phyloP scores from a whole-genome alignment of 148 eudicot genomes.

The Nyssa sinensis region DNA sequence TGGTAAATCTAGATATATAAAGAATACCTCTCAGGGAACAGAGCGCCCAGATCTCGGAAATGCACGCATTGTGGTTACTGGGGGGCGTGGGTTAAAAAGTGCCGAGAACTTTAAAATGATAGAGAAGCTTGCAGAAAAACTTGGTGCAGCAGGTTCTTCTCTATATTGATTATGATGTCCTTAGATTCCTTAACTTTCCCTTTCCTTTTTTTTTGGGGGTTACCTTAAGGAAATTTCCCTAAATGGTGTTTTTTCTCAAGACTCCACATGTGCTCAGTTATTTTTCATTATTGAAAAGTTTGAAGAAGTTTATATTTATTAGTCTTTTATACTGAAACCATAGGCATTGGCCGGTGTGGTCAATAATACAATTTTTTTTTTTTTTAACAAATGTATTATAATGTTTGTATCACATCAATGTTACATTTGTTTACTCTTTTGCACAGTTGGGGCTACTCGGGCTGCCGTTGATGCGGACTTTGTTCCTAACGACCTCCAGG shows the following conservation, averaged over 20 bases:
- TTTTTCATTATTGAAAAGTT: not conserved
- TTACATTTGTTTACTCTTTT: slow-evolving; percentile 15
- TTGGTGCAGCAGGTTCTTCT: slow-evolving; percentile 86
- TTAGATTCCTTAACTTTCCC: not conserved
- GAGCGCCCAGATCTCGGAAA: slow-evolving; percentile 96
- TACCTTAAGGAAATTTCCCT: not conserved
- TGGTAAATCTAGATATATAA: slow-evolving; percentile 61
- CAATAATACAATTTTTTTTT: not conserved
- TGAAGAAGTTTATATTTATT: not conserved
- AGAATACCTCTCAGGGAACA: slow-evolving; percentile 61
- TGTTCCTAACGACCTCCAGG: slow-evolving; percentile 94
- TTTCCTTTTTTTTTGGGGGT: too few relatives aligned
- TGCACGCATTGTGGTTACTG: slow-evolving; percentile 88
- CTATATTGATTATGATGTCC: not conserved
- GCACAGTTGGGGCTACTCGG: slow-evolving; percentile 92
- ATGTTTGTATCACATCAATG: not conserved
- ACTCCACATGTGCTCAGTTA: not conserved
- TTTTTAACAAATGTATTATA: not conserved
- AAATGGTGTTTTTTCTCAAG: not conserved
- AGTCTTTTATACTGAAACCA: not conserved
- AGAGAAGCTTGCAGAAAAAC: slow-evolving; percentile 94
- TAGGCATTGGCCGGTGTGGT: not conserved
- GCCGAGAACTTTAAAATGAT: slow-evolving; percentile 88
- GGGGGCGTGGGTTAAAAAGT: slow-evolving; percentile 85
- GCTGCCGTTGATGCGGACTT: slow-evolving; percentile 99